These are phyloP conservation scores for Aureobasidium zeae DNA, from an alignment of 2,329 filamentous ascomycete genomes.

Conservation along the genomic window DNA sequence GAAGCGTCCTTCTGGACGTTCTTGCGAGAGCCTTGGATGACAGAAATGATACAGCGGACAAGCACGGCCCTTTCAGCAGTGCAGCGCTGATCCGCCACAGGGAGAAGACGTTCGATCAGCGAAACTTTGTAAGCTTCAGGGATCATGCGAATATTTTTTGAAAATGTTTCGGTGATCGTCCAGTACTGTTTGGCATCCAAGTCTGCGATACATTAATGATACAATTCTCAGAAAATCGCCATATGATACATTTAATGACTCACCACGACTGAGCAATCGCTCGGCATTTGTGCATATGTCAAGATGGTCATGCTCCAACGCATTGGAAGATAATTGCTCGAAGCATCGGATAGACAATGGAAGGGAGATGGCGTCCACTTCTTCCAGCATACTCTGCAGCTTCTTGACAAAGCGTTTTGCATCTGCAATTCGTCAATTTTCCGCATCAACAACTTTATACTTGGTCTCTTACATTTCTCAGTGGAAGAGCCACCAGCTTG, in stretches of 20 bases:
- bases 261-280: background rate
- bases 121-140: slow-evolving; percentile 3
- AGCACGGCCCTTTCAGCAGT: slow-evolving; percentile 8
- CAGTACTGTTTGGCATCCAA: slow-evolving; percentile 8
- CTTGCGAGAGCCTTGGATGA: slow-evolving; percentile 4
- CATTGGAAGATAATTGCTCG: slow-evolving; percentile 1
- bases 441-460: background rate
- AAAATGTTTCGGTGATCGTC: slow-evolving; percentile 5
- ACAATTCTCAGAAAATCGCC: too few species aligned
- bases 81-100: background rate
- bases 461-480: slow-evolving; percentile 5
- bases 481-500: slow-evolving; percentile 6
- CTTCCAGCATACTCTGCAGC: background rate
- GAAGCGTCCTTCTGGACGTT: background rate
- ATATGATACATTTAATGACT: too few species aligned
- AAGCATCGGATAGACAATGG: slow-evolving; percentile 7
- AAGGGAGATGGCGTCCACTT: background rate
- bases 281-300: slow-evolving; percentile 9
- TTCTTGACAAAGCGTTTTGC: slow-evolving; percentile 9
- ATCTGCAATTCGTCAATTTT: background rate
- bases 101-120: background rate
- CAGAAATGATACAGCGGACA: slow-evolving; percentile 2
- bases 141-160: background rate
- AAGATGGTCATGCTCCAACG: background rate
- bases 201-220: too few species aligned